A percentile compares a stretch with the other conserved stretches of the same genome.
These are phyloP conservation scores for Meyerozyma elateridarum DNA, from an alignment of 1,139 yeast genomes.

Conservation along the genomic window DNA sequence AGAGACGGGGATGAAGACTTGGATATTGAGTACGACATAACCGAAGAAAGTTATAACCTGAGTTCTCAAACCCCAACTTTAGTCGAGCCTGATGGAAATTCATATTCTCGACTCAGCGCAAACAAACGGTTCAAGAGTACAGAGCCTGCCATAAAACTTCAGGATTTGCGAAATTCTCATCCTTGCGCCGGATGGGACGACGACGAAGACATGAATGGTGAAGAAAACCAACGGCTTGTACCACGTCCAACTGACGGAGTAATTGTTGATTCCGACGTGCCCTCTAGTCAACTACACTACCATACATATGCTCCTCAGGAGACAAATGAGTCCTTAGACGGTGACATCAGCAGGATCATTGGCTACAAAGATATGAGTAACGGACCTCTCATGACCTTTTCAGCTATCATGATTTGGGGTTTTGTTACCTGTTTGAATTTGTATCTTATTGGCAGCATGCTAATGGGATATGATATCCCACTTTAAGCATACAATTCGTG, in stretches of 20 bases:
- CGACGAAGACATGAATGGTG: slow-evolving; percentile 25
- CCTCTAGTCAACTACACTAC: slow-evolving; percentile 2
- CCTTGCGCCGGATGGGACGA: slow-evolving; percentile 46
- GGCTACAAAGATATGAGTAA: slow-evolving; percentile 53
- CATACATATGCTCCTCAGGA: slow-evolving; percentile 2
- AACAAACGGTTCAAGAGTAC: slow-evolving; percentile 24
- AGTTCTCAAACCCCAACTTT: slow-evolving; percentile 5
- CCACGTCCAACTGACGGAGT: background rate
- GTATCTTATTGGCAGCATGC: slow-evolving; percentile 46
- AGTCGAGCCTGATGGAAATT: slow-evolving; percentile 16
- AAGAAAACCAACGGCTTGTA: slow-evolving; percentile 13
- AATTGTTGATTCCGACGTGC: background rate
- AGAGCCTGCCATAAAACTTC: slow-evolving; percentile 41
- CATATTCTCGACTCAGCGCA: slow-evolving; percentile 5
- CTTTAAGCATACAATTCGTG: slow-evolving; percentile 14
- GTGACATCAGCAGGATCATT: slow-evolving; percentile 18
- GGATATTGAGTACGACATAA: slow-evolving; percentile 18
- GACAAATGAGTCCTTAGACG: slow-evolving; percentile 5
- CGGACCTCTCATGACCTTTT: slow-evolving; percentile 38
- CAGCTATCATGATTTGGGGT: slow-evolving; percentile 48
- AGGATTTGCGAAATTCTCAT: slow-evolving; percentile 39
- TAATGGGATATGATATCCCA: slow-evolving; percentile 41
- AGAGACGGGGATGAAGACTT: slow-evolving; percentile 29
- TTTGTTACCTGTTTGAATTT: slow-evolving; percentile 47
- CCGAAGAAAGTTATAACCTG: slow-evolving; percentile 1